These are phyloP conservation scores for Prunus padus DNA, from an alignment of 306 rosid genomes.

Conservation along the genomic window DNA sequence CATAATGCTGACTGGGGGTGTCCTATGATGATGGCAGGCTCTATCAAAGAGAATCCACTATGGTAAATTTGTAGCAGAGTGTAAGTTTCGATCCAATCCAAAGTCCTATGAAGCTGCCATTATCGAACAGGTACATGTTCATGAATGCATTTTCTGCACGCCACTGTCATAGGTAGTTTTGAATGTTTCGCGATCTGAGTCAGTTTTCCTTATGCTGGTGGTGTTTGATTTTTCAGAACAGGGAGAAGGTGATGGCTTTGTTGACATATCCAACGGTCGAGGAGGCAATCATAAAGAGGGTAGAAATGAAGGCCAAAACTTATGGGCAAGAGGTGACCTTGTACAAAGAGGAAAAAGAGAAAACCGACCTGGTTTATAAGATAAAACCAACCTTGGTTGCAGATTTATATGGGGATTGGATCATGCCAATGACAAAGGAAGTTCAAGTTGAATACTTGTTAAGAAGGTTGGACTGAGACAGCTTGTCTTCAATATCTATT, in stretches of 20 bases:
- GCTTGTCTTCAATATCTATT: background rate
- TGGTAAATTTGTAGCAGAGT: constrained; percentile 92
- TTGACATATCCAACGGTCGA: constrained; percentile 76
- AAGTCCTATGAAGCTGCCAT: constrained; percentile 69
- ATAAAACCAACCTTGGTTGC: constrained; percentile 77
- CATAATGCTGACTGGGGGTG: constrained; percentile 3
- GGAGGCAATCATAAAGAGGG: constrained; percentile 67
- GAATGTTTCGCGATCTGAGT: constrained; percentile 9
- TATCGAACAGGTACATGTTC: constrained; percentile 59
- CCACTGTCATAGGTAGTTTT: background rate
- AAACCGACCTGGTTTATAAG: constrained; percentile 60
- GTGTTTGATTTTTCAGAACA: constrained; percentile 55
- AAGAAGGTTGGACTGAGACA: constrained; percentile 72
- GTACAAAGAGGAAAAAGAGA: constrained; percentile 39
- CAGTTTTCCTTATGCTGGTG: background rate
- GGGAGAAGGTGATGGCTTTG: constrained; percentile 65
- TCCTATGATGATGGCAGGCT: constrained; percentile 44
- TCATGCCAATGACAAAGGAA: constrained; percentile 97
- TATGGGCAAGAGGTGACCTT: constrained; percentile 72
- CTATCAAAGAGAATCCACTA: constrained; percentile 93
- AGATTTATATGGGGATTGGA: constrained; percentile 83
- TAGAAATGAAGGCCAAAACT: constrained; percentile 68
- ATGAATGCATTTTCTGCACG: background rate
- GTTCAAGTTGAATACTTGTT: constrained; percentile 85
- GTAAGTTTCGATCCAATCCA: constrained; percentile 68